Evolutionary conservation across 441 rosid genomes (phyloP), one percentile per base, ranked within the genome.

Genomic region (Codiaeum variegatum): DNA sequence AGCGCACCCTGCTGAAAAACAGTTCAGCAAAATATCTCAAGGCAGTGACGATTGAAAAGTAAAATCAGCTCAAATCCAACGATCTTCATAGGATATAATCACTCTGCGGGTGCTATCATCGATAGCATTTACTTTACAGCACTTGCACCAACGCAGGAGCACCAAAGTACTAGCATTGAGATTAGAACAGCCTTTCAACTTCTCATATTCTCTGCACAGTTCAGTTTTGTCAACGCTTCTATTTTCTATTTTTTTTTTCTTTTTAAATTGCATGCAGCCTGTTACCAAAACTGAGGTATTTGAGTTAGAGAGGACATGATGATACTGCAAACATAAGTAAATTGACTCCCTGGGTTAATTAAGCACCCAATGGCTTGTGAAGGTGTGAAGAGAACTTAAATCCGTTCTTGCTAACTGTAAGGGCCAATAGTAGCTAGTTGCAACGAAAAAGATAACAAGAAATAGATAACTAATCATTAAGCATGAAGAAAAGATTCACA

Each of bases 401-500:
- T n/a, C 52, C 55, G 23, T 64, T 29, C 10, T 46, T 34, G 31
- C 26, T 19, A 62, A 23, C 54, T 42, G 21, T 10, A 70, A 70
- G 54, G 13, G 59, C 42, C 13, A 15, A 28, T 38, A 26, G 11
- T 52, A 24, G 61, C 66, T 26, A 66, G 19, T 19, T 47, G 56
- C 38, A 10, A 31, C 31, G n/a, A 32, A 12, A 62, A 15, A 7
- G 34, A 47, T 16, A 40, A 40, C 44, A 9, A 40, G 44, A 40
- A 4, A 40, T 40, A 40, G 18, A 60, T 23, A 70, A 55, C 3
- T 55, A 34, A 15, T n/a, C 65, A 65, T 4, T 4, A 15, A 68
- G 62, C 32, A 42, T 62, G 26, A 75, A 15, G 23, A 58, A 58
- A 56, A 40, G 34, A 71, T 61, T 66, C 40, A 61, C 42, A 18